Evolutionary conservation across 345 rosid genomes (phyloP).

Genomic region (Dimocarpus longan): DNA sequence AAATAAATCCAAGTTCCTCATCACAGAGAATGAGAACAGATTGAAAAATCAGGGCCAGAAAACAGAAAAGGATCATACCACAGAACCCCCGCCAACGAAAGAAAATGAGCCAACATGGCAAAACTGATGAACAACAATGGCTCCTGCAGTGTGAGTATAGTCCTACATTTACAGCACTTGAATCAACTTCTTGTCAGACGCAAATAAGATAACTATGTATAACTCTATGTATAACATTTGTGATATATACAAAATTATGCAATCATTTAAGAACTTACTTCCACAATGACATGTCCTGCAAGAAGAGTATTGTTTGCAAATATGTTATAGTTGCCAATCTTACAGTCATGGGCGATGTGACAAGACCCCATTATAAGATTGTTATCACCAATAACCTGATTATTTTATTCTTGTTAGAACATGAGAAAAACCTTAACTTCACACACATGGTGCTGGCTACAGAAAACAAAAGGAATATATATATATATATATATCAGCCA

Average conservation of each 20-base stretch:
- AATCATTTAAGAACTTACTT: conserved; percentile 52
- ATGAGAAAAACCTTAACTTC: conserved; percentile 6
- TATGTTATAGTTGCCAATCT: conserved; percentile 81
- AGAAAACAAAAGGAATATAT: neutral
- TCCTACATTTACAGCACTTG: conserved; percentile 54
- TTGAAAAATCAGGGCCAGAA: neutral
- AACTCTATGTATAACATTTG: neutral
- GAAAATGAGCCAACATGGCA: conserved; percentile 78
- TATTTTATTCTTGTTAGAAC: conserved; percentile 14
- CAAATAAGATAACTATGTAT: neutral
- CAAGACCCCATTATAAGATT: conserved; percentile 98
- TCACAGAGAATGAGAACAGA: neutral
- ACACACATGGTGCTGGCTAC: neutral
- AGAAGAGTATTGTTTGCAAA: conserved; percentile 87
- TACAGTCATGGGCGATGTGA: conserved; percentile 96
- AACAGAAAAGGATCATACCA: conserved; percentile 52
- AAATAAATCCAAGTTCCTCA: neutral
- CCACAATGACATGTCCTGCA: conserved; percentile 87
- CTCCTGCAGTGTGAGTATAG: conserved; percentile 81
- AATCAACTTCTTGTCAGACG: conserved; percentile 35
- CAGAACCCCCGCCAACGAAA: conserved; percentile 93
- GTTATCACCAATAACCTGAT: conserved; percentile 81
- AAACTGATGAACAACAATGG: conserved; percentile 83
- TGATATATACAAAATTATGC: neutral
- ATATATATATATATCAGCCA: neutral